Percentiles rank a stretch among this genome's conserved stretches.
Conservation (phyloP, 2,329 filamentous ascomycete species). For the Zasmidium angulare region DNA sequence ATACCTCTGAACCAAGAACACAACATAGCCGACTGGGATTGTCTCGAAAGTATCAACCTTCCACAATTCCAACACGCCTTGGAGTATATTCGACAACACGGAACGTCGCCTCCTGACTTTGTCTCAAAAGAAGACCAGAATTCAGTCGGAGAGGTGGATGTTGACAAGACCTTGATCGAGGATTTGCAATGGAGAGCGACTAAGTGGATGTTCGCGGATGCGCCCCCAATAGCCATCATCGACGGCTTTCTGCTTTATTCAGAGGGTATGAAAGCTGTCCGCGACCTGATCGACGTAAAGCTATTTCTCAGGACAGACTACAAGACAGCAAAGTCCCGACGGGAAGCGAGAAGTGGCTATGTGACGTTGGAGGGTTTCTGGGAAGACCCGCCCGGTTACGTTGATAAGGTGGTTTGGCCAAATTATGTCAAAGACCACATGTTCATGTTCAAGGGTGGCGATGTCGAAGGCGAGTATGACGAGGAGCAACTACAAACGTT, state of each 20-base stretch:
- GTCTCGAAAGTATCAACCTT: slow-evolving; percentile 73
- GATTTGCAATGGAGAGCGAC: slow-evolving; percentile 31
- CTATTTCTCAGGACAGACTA: slow-evolving; percentile 75
- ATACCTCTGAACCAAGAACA: slow-evolving; percentile 47
- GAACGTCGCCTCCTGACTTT: slow-evolving; percentile 57
- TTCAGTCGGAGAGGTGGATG: slow-evolving; percentile 44
- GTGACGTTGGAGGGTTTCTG: slow-evolving; percentile 85
- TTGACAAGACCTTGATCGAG: slow-evolving; percentile 34
- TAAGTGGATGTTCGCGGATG: slow-evolving; percentile 29
- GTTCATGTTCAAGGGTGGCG: slow-evolving; percentile 71
- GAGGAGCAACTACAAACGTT: slow-evolving; percentile 39
- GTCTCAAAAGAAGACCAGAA: slow-evolving; percentile 61
- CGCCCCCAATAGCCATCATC: slow-evolving; percentile 63
- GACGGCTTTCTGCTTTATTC: slow-evolving; percentile 89
- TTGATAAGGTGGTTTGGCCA: slow-evolving; percentile 93
- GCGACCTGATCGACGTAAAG: slow-evolving; percentile 67
- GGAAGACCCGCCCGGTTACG: slow-evolving; percentile 90
- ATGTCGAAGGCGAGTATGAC: slow-evolving; percentile 62
- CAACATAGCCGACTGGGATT: slow-evolving; percentile 87
- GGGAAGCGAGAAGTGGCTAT: slow-evolving; percentile 71
- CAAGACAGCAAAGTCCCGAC: slow-evolving; percentile 60
- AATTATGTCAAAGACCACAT: slow-evolving; percentile 81
- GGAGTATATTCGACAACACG: slow-evolving; percentile 67
- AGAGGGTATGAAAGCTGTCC: slow-evolving; percentile 52
- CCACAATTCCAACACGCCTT: slow-evolving; percentile 67